A percentile compares a stretch with the other conserved stretches of the same genome.
Conservation (phyloP, 2,329 filamentous ascomycete species). For the Microdochium bolleyi region DNA sequence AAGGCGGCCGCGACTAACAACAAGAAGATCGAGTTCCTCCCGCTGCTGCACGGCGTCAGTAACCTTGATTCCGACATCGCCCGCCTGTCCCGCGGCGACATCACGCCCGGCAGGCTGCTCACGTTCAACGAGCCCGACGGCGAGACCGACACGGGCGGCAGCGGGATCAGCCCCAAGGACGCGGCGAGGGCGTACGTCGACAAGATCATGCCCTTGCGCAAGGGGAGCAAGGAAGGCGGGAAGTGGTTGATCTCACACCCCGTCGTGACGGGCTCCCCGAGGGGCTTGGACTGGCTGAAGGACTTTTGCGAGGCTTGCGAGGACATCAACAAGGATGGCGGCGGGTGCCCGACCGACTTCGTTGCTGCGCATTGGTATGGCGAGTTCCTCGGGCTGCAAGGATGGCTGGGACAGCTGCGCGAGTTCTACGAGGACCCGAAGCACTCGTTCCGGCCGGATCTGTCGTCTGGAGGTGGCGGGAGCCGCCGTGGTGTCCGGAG, state of each 20-base stretch:
- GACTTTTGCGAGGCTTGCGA: neutral
- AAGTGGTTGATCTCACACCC: neutral
- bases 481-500: neutral
- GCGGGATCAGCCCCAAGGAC: neutral
- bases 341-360: neutral
- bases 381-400: neutral
- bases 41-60: neutral
- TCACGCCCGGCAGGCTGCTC: neutral
- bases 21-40: neutral
- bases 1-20: neutral
- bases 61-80: neutral
- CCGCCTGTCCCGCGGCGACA: neutral
- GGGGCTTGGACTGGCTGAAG: neutral
- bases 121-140: neutral
- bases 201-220: neutral
- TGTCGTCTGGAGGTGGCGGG: neutral
- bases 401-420: neutral
- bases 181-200: neutral
- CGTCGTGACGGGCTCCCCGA: neutral
- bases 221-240: neutral
- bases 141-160: neutral
- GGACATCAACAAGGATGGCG: neutral
- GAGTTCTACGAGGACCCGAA: neutral
- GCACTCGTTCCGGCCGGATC: neutral
- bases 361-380: neutral